phyloP scores from a whole-genome alignment of 148 eudicot species.

The Spergularia bocconei region DNA sequence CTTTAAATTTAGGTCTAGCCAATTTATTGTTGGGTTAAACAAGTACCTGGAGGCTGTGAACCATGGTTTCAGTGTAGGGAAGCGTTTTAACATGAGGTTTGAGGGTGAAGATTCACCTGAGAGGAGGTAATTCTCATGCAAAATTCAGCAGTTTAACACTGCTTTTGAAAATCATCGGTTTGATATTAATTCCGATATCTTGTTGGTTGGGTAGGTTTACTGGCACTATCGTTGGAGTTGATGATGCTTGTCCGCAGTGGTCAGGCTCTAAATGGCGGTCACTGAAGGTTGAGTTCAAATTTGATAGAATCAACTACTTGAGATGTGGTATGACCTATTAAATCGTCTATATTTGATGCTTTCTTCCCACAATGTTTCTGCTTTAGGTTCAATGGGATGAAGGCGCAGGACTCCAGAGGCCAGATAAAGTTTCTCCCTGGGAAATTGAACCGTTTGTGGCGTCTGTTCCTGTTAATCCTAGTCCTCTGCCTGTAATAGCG shows the following conservation, averaged over 20 bases:
- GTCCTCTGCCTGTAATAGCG: conserved; percentile 31
- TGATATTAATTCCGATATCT: no score
- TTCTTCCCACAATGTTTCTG: conserved; percentile 5
- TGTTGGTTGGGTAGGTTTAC: conserved; percentile 45
- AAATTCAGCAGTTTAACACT: not conserved
- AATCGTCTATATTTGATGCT: conserved; percentile 20
- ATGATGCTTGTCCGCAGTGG: conserved; percentile 66
- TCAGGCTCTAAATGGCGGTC: conserved; percentile 74
- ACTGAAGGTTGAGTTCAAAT: conserved; percentile 57
- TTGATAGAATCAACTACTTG: not conserved
- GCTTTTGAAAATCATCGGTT: no score
- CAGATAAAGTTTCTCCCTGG: conserved; percentile 89
- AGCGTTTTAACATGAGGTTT: conserved; percentile 82
- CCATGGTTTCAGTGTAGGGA: conserved; percentile 55
- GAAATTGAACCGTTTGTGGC: conserved; percentile 76
- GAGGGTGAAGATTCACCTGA: conserved; percentile 92
- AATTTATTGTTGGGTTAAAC: conserved; percentile 72
- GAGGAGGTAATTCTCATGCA: conserved; percentile 49
- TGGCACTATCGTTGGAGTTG: conserved; percentile 76
- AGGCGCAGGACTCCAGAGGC: conserved; percentile 57
- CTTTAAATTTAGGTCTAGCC: conserved; percentile 55
- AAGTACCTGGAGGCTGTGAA: conserved; percentile 65
- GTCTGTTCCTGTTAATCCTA: conserved; percentile 39
- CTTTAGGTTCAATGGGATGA: conserved; percentile 94
- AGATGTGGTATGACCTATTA: not conserved